Percentiles rank a stretch among this genome's conserved stretches.
phyloP scores from a whole-genome alignment of 1,284 basidiomycete genomes.

The Kalmanozyma brasiliensis region DNA sequence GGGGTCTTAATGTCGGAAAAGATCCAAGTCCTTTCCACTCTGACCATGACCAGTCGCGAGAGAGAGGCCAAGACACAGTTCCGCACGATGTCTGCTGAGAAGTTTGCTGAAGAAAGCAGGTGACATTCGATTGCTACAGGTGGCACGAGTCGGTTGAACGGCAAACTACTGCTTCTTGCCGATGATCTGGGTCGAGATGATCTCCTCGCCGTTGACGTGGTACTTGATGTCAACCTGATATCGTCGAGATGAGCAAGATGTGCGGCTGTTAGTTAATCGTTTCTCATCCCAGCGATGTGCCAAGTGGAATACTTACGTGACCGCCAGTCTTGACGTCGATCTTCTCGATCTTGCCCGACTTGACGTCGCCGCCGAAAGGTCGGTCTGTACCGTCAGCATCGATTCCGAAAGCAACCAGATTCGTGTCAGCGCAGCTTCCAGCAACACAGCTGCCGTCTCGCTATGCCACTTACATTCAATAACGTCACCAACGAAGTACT shows the following conservation, averaged over 20 bases:
- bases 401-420: neutral
- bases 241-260: neutral
- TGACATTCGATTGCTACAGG: too few relatives aligned
- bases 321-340: constrained; percentile 62
- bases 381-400: constrained; percentile 33
- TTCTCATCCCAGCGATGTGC: too few relatives aligned
- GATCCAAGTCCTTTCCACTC: too few relatives aligned
- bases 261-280: too few relatives aligned
- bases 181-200: constrained; percentile 59
- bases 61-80: neutral
- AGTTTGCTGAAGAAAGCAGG: neutral
- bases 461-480: constrained; percentile 52
- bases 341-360: constrained; percentile 63
- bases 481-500: constrained; percentile 56
- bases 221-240: constrained; percentile 61
- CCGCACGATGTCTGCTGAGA: constrained; percentile 2
- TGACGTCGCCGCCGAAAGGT: constrained; percentile 60
- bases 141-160: too few relatives aligned
- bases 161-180: constrained; percentile 48
- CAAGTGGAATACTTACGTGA: constrained; percentile 45
- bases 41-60: too few relatives aligned
- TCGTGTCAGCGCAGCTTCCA: constrained; percentile 1
- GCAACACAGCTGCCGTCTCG: too few relatives aligned
- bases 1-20: too few relatives aligned
- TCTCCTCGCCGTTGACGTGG: constrained; percentile 60